Conservation (phyloP, 208 protist genomes). For the Trypanosomatidae sp. region DNA sequence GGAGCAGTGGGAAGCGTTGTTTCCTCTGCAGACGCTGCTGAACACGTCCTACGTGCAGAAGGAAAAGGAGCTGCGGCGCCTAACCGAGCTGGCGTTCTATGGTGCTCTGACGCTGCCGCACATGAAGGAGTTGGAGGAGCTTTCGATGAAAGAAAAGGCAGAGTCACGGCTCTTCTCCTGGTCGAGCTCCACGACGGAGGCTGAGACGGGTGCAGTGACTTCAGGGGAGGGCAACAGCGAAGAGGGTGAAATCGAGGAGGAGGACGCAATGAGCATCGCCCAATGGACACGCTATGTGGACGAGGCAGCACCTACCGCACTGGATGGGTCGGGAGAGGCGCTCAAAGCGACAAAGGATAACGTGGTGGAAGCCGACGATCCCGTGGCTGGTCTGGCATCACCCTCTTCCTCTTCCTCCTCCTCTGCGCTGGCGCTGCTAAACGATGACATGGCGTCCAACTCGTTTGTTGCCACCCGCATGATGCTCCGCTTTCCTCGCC, state of each 20-base stretch:
- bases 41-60: slow-evolving; percentile 47
- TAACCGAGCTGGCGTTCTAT: slow-evolving; percentile 65
- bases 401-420: slow-evolving; percentile 10
- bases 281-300: slow-evolving; percentile 10
- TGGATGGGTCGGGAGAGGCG: neutral
- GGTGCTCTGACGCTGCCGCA: slow-evolving; percentile 58
- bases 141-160: slow-evolving; percentile 42
- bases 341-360: neutral
- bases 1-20: slow-evolving; percentile 62
- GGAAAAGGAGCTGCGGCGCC: slow-evolving; percentile 37
- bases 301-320: neutral
- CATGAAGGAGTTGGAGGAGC: slow-evolving; percentile 67
- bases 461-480: slow-evolving; percentile 58
- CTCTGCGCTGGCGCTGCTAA: slow-evolving; percentile 18
- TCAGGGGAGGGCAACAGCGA: slow-evolving; percentile 12
- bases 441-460: slow-evolving; percentile 69
- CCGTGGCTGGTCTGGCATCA: neutral
- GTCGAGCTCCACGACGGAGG: slow-evolving; percentile 22
- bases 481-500: slow-evolving; percentile 72
- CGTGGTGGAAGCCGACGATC: neutral
- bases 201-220: slow-evolving; percentile 4
- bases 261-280: slow-evolving; percentile 16
- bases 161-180: slow-evolving; percentile 31
- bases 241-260: slow-evolving; percentile 12
- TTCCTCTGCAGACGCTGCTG: slow-evolving; percentile 76